A percentile compares a stretch with the other conserved stretches of the same genome.
Conservation (phyloP, 176 grass and related monocot genomes). For the Triticum monococcum region DNA sequence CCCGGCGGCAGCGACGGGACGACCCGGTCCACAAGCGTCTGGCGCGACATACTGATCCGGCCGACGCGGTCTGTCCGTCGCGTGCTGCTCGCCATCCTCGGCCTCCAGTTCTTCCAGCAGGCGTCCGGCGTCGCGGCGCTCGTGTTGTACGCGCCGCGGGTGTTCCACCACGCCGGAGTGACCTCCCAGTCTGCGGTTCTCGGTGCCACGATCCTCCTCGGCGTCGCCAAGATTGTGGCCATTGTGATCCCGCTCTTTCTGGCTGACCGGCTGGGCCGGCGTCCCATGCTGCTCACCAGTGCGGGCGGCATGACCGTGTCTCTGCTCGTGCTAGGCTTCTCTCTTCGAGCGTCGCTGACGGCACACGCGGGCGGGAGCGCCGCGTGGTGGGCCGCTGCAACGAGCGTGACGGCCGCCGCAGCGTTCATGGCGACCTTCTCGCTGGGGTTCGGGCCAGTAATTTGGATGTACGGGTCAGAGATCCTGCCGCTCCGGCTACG, state of each 20-base stretch:
- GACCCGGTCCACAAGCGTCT: conserved; percentile 13
- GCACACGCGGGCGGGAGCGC: not conserved
- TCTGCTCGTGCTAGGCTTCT: conserved; percentile 23
- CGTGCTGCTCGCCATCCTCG: conserved; percentile 44
- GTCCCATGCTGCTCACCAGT: conserved; percentile 63
- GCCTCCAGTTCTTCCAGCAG: conserved; percentile 71
- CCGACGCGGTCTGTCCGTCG: conserved; percentile 46
- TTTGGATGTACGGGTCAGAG: conserved; percentile 60
- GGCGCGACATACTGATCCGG: conserved; percentile 40
- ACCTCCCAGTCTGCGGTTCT: conserved; percentile 20
- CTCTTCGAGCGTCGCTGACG: not conserved
- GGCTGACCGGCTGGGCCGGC: conserved; percentile 51
- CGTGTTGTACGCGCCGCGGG: conserved; percentile 57
- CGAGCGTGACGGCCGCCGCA: conserved; percentile 24
- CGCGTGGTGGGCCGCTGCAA: conserved; percentile 15
- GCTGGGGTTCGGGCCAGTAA: conserved; percentile 54
- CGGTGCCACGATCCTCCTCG: conserved; percentile 52
- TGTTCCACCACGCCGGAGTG: conserved; percentile 57
- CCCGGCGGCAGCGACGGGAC: not conserved
- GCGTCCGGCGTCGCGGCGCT: conserved; percentile 60
- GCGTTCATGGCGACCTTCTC: conserved; percentile 58
- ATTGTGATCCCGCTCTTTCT: conserved; percentile 60
- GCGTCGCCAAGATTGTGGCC: conserved; percentile 37
- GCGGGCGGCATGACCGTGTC: conserved; percentile 54
- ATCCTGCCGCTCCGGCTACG: conserved; percentile 59